These are phyloP conservation scores for Exophiala oligosperma DNA, from an alignment of 2,329 filamentous ascomycete genomes.

Conservation along the genomic window DNA sequence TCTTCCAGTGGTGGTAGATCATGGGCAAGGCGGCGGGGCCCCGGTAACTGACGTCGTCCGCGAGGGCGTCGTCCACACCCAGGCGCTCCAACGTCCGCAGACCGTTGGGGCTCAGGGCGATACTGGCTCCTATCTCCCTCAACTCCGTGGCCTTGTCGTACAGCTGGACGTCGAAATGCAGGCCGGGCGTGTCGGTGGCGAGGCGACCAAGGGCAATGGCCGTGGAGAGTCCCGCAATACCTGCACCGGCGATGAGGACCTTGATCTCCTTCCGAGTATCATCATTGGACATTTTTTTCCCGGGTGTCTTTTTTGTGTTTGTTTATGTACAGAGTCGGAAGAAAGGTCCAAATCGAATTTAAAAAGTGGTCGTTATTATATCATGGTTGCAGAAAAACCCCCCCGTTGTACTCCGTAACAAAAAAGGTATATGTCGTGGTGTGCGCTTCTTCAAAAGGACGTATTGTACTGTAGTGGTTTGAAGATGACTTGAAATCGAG, in stretches of 20 bases:
- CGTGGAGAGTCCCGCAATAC: conserved; percentile 52
- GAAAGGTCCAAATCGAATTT: too few species aligned
- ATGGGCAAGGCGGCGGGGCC: conserved; percentile 45
- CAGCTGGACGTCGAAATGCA: conserved; percentile 40
- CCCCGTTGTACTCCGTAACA: too few species aligned
- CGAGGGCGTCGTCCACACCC: conserved; percentile 46
- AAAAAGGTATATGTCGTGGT: too few species aligned
- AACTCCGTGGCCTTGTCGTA: conserved; percentile 52
- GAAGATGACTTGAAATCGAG: too few species aligned
- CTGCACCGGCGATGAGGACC: conserved; percentile 52
- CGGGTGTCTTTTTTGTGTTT: too few species aligned
- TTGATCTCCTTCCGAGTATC: conserved; percentile 32
- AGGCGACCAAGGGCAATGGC: conserved; percentile 48
- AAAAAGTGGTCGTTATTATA: too few species aligned
- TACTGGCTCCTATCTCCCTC: conserved; percentile 50
- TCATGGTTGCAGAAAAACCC: too few species aligned
- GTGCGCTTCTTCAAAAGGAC: too few species aligned
- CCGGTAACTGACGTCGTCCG: conserved; percentile 44
- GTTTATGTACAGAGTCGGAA: too few species aligned
- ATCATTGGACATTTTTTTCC: too few species aligned
- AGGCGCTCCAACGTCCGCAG: conserved; percentile 53
- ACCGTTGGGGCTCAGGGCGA: conserved; percentile 54
- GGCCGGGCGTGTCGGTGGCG: conserved; percentile 40
- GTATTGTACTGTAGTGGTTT: too few species aligned
- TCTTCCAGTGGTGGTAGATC: conserved; percentile 47